Base-by-base conservation (phyloP, 495 filamentous ascomycete species). In the Barbatosphaeria neglecta region DNA sequence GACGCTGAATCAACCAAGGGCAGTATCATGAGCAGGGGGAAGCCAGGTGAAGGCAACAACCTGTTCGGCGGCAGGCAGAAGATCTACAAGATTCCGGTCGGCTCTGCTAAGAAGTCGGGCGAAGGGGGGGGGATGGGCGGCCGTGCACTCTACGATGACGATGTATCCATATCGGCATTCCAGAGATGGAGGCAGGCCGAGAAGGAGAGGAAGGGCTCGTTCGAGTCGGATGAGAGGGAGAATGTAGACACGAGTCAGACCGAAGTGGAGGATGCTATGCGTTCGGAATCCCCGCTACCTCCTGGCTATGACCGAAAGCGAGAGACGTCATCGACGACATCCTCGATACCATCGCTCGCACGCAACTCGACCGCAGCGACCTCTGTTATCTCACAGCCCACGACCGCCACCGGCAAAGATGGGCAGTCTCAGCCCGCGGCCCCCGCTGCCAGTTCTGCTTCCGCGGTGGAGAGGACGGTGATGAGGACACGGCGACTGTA, bases 31-130 rank as follows among this genome's bases (percentile, higher is more conserved):
- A 84, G 73, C 58, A 75, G 92, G 33, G 67, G 78, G n/a, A 82
- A 89, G 54, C 86, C 86, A 9, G 81, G 76, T 1, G 92, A 97
- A 64, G 87, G 90, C 17, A 98, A 97, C 65, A 86, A 87, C 54
- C 60, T 98, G 49, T 98, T 98, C 67, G 92, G 92, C 44, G 92
- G 93, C 9, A 79, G 92, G 23, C 92, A 98, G 57, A 98, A 97
- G 64, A 80, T 97, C 19, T 97, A 92, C 65, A 92, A 88, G 53
- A 87, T 98, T 41, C 77, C 87, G 0, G 73, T 72, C 17, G 77
- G 73, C 31, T 66, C 61, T 19, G 53, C 58, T 31, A 67, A 69
- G 23, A 63, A 66, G 16, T 52, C 58, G 7, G 54, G 55, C 2
- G 66, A 58, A 33, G 68, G 70, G 7, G 68, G 70, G 7, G 77